Evolutionary conservation across 2,329 filamentous ascomycete genomes (phyloP), one percentile per base, ranked within the genome.

Genomic region (Hypoxylon rubiginosum): DNA sequence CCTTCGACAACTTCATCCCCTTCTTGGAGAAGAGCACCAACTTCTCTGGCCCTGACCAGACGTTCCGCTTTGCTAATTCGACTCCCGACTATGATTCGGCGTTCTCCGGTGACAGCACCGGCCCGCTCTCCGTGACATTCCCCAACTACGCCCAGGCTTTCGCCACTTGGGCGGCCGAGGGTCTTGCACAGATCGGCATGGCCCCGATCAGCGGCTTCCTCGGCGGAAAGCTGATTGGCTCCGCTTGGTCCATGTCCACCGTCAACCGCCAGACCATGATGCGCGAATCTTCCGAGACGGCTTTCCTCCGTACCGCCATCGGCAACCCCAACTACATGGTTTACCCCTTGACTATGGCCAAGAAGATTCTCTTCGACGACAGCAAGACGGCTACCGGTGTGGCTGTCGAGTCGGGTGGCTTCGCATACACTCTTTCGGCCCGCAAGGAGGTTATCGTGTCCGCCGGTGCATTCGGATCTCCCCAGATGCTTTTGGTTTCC

Each of bases 321-420:
- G 67, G 71, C 26, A 66, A 71, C 1, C 71, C 74, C 0, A 74
- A 41, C 1, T 61, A 53, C 4, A 79, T 73, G 3, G 72, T 85
- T 0, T 85, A 82, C 57, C 74, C 72, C 0, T 61, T 77, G 5
- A 82, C 82, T 0, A 73, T 80, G 4, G 84, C 80, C 1, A 80
- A 80, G 62, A 80, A 78, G 45, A 78, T 87, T 1, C 15, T 83
- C 0, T 85, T 85, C 49, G 46, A 49, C 24, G 46, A 68, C 24
- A 49, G 46, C 24, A 49, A 49, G 46, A 49, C 19, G 24, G 46
- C 46, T 10, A 49, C 46, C 24, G 46, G 46, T 26, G 46, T 49
- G 24, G 24, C 15, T 17, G 46, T 49, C 13, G 46, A 49, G 21
- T 7, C 46, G 1, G 46, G 24, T 6, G 46, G 46, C 15, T n/a